Conservation (phyloP, 371 early-diverging fungal species). For the Funneliformis caledonium region DNA sequence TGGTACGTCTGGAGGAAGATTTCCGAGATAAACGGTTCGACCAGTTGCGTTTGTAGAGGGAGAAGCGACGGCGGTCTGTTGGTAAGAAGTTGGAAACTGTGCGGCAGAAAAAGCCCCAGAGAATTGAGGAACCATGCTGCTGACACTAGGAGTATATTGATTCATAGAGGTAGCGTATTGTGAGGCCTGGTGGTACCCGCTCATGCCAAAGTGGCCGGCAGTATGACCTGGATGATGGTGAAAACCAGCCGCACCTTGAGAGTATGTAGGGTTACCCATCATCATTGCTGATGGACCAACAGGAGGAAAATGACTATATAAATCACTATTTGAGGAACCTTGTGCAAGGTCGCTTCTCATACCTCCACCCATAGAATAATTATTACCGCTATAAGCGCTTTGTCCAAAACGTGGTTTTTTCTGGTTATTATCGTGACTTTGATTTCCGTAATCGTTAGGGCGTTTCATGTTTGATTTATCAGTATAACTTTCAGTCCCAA, state of each 20-base stretch:
- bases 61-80: conserved; percentile 39
- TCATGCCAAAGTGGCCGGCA: conserved; percentile 38
- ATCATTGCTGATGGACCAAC: conserved; percentile 41
- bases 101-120: conserved; percentile 35
- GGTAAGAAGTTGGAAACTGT: conserved; percentile 36
- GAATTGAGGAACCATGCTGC: conserved; percentile 39
- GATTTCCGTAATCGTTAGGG: conserved; percentile 41
- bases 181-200: conserved; percentile 31
- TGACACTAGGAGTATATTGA: conserved; percentile 35
- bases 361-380: conserved; percentile 32
- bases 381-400: conserved; percentile 18
- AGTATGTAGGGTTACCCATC: conserved; percentile 36
- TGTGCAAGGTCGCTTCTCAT: conserved; percentile 39
- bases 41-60: conserved; percentile 51
- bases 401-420: conserved; percentile 38
- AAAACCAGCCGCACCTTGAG: conserved; percentile 39
- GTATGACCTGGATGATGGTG: conserved; percentile 33
- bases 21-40: conserved; percentile 84
- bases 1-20: conserved; percentile 64
- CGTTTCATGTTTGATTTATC: conserved; percentile 35
- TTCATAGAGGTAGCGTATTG: conserved; percentile 37
- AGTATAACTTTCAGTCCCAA: conserved; percentile 19
- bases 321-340: conserved; percentile 32
- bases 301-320: conserved; percentile 38
- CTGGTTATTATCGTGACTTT: conserved; percentile 38